These are phyloP conservation scores for Colletotrichum noveboracense DNA, from an alignment of 2,329 filamentous ascomycete genomes.

Conservation along the genomic window DNA sequence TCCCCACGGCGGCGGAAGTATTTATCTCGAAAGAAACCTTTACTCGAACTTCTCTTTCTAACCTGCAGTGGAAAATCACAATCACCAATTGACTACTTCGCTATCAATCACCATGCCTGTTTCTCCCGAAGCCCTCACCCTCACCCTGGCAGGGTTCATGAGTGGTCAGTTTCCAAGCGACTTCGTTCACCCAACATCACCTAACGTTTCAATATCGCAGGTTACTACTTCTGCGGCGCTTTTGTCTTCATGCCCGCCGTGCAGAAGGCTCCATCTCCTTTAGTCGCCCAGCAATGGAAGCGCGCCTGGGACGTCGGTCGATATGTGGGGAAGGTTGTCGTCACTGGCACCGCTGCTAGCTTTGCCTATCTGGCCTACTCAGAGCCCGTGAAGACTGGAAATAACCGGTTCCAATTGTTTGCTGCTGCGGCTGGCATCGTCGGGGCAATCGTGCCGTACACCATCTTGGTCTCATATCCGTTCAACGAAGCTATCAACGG, in stretches of 20 bases:
- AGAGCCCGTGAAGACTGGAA: accelerated
- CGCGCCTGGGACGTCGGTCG: not conserved
- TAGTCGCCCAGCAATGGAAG: not conserved
- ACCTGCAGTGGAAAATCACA: accelerated
- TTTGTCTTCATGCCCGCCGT: not conserved
- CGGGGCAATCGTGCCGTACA: not conserved
- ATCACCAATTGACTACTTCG: too few relatives aligned
- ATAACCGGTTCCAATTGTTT: accelerated
- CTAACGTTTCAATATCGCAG: accelerated
- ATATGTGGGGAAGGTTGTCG: not conserved
- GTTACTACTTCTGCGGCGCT: not conserved
- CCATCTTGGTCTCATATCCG: not conserved
- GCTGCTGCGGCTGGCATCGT: not conserved
- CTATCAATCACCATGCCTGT: not conserved
- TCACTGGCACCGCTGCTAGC: not conserved
- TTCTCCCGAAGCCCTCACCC: not conserved
- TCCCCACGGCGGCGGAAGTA: accelerated
- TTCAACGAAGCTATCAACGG: not conserved
- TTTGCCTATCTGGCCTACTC: not conserved
- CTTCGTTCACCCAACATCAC: accelerated
- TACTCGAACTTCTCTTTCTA: accelerated
- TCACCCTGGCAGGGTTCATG: not conserved
- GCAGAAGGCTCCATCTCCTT: accelerated
- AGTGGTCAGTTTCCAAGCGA: not conserved
- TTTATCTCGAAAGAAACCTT: accelerated